Percentiles rank a stretch among this genome's conserved stretches.
These are phyloP conservation scores for Alternaria atra DNA, from an alignment of 2,329 filamentous ascomycete genomes.

Conservation along the genomic window DNA sequence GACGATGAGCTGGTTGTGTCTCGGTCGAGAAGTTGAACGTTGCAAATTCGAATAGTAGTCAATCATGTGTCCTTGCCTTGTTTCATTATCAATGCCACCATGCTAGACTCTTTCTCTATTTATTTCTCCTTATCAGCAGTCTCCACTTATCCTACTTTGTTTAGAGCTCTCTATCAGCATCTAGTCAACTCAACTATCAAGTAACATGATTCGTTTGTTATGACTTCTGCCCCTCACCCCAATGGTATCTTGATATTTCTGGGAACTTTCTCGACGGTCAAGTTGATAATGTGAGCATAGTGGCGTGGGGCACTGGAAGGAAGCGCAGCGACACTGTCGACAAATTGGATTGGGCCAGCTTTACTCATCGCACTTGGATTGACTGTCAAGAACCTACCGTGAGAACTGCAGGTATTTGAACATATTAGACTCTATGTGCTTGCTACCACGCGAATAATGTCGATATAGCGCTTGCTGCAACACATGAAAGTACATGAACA, in stretches of 20 bases:
- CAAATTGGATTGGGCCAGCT: not conserved
- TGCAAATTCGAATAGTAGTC: not conserved
- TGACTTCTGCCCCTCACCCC: not conserved
- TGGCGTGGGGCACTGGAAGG: not conserved
- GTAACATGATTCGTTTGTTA: not conserved
- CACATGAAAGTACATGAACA: not conserved
- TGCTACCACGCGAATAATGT: too few relatives aligned
- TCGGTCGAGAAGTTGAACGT: not conserved
- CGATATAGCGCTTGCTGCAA: not conserved
- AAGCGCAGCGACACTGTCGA: not conserved
- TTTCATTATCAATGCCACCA: not conserved
- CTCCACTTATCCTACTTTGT: not conserved
- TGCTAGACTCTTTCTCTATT: not conserved
- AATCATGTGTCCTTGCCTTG: not conserved
- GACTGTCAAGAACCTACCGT: not conserved
- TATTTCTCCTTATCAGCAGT: not conserved
- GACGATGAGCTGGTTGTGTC: not conserved
- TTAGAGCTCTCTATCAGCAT: not conserved
- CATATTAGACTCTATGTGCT: not conserved
- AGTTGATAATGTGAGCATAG: slow-evolving; percentile 16
- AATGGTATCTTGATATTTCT: not conserved
- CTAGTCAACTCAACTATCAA: not conserved
- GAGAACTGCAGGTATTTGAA: not conserved
- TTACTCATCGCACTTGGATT: not conserved
- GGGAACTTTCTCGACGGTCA: not conserved